Evolutionary conservation across 1,139 yeast genomes (phyloP), one percentile per base, ranked within the genome.

Genomic region (Sugiyamaella pinicola): DNA sequence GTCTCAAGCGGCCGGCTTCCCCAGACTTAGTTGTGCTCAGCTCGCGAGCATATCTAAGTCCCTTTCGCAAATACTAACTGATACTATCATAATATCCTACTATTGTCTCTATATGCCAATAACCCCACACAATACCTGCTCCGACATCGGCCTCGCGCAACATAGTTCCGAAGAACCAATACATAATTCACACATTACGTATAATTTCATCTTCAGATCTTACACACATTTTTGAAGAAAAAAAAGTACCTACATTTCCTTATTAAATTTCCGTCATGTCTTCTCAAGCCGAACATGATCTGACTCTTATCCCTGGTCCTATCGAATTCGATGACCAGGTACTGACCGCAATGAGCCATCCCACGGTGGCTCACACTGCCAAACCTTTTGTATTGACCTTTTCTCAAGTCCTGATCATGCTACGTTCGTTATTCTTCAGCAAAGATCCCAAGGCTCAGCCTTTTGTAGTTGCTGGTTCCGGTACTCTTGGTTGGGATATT

Each of bases 401-500:
- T 74, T 88, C 85, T 66, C 70, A 79, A 33, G 85, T 81, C 13
- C 77, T 91, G 67, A 70, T 77, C 65, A 81, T 83, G 69, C 79
- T 88, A 65, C 81, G 97, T 64, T 79, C 76, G 61, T 71, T 91
- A 60, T 90, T 90, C 78, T 80, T 84, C 68, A 85, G 95, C 22
- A 73, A 81, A 21, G 83, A 81, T 65, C 70, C 82, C 21, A 66
- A 66, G 15, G 80, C 95, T 28, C 96, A 88, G 73, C 89, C 93
- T 6, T 80, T 86, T 60, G 87, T 91, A 18, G 70, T 91, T 58
- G 79, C 96, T 4, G 98, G 97, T 38, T 86, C 96, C 2, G 98
- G 98, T 55, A 89, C 98, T 38, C 78, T 91, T 52, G 98, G 98
- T 29, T 91, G 97, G 96, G 98, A 91, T 66, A 76, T 91, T 57